These are phyloP conservation scores for Saturnispora sanitii DNA, from an alignment of 805 yeast genomes.

Conservation along the genomic window DNA sequence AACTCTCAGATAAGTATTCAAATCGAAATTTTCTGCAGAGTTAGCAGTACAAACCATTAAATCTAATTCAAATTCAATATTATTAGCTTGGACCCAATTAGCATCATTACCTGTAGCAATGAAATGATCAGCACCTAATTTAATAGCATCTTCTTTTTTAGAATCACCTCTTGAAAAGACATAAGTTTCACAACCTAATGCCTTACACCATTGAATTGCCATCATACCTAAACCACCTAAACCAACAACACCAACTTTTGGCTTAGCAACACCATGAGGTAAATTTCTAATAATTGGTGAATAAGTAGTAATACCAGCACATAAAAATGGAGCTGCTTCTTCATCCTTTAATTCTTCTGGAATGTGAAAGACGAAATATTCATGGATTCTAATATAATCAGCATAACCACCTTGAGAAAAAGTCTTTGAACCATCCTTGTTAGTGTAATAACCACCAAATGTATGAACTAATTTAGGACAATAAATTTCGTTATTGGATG, in stretches of 20 bases:
- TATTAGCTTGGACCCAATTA: conserved; percentile 21
- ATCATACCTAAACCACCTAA: conserved; percentile 63
- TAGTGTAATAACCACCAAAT: conserved; percentile 25
- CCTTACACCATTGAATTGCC: conserved; percentile 50
- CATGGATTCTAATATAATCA: conserved; percentile 54
- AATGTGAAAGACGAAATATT: conserved; percentile 51
- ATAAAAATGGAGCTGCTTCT: conserved; percentile 61
- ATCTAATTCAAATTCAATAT: conserved; percentile 31
- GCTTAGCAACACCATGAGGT: conserved; percentile 22
- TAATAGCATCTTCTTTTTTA: conserved; percentile 42
- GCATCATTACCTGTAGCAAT: conserved; percentile 38
- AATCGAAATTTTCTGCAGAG: conserved; percentile 38
- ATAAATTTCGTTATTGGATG: conserved; percentile 37
- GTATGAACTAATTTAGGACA: conserved; percentile 30
- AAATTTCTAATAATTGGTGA: conserved; percentile 49
- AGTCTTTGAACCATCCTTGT: conserved; percentile 21
- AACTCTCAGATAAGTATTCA: conserved; percentile 36
- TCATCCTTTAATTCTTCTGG: conserved; percentile 45
- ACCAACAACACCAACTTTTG: conserved; percentile 50
- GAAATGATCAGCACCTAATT: conserved; percentile 47
- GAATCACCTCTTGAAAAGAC: conserved; percentile 43
- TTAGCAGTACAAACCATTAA: conserved; percentile 45
- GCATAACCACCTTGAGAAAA: conserved; percentile 58
- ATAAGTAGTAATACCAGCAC: conserved; percentile 70
- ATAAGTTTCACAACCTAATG: conserved; percentile 53